Conservation (phyloP, 805 yeast genomes). For the Suhomyces prunicola region DNA sequence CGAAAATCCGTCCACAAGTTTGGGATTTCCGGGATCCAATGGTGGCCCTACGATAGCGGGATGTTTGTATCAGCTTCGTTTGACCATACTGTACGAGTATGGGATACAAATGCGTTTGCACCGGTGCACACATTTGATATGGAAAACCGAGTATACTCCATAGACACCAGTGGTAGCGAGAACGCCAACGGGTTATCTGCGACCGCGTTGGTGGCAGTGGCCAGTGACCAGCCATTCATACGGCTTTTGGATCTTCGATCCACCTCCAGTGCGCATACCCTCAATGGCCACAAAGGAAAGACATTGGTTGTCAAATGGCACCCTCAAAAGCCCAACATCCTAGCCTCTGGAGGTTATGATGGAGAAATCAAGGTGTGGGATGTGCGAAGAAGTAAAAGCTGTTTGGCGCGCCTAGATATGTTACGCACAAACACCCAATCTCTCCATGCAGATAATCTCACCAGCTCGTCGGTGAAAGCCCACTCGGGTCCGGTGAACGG, state of each 20-base stretch:
- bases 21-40: slow-evolving; percentile 69
- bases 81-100: slow-evolving; percentile 71
- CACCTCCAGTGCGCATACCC: slow-evolving; percentile 68
- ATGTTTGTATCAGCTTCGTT: slow-evolving; percentile 80
- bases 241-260: slow-evolving; percentile 72
- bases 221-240: slow-evolving; percentile 65
- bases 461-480: slow-evolving; percentile 48
- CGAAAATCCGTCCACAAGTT: slow-evolving; percentile 51
- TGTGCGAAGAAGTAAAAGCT: slow-evolving; percentile 62
- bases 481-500: slow-evolving; percentile 82
- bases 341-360: slow-evolving; percentile 79
- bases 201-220: slow-evolving; percentile 62
- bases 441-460: slow-evolving; percentile 22
- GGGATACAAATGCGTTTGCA: slow-evolving; percentile 72
- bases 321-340: slow-evolving; percentile 55
- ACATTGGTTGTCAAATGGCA: slow-evolving; percentile 70
- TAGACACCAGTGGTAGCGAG: slow-evolving; percentile 47
- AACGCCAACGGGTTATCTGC: slow-evolving; percentile 16
- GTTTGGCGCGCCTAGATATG: slow-evolving; percentile 63
- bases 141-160: slow-evolving; percentile 59
- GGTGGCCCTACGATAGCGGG: slow-evolving; percentile 92
- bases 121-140: slow-evolving; percentile 66
- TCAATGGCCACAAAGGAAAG: slow-evolving; percentile 58
- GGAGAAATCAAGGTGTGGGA: slow-evolving; percentile 89
- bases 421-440: slow-evolving; percentile 35